Evolutionary conservation across 441 rosid species (phyloP), one percentile per base, ranked within the genome.

Genomic region (Populus hybrid): DNA sequence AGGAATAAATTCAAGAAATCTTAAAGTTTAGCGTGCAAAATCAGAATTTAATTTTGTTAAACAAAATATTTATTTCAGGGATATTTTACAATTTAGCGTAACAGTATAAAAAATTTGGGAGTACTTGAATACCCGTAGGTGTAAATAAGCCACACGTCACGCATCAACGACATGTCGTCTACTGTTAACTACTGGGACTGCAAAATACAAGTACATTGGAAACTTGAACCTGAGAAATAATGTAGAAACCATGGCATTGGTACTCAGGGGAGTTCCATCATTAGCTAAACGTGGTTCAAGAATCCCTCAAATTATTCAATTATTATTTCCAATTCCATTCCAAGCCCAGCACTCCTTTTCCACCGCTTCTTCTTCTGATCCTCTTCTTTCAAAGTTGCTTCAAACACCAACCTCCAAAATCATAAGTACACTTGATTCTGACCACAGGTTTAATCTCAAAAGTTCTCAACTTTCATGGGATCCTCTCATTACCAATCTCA

Each of bases 381-480:
- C 83, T 36, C 80, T 84, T 7, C 75, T 84, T 36, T 14, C 26
- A 7, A 79, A 64, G 24, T 45, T 82, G 68, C 84, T 86, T 65
- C 82, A 77, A 63, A 24, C 72, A 6, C 80, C 83, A 1, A 18
- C 14, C 67, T 79, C 81, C 6, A 72, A 66, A 61, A 64, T 82
- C 72, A 86, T 77, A 65, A 16, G 64, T 6, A 78, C 83, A 2
- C 89, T 86, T 8, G 79, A 86, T 66, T 78, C 83, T 0, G 70
- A 73, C 3, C 31, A 23, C 29, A 24, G 72, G 38, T 76, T 65
- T 70, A 33, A 83, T 33, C 71, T 71, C 70, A 42, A 66, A 10
- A 38, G n/a, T 40, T 69, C 80, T 33, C 24, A 68, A 1, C 68
- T 73, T 72, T 63, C 80, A 38, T 82, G 78, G 80, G 82, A 86